Conservation (phyloP, 768 basidiomycete species). For the Hemileccinum rubropunctum region DNA sequence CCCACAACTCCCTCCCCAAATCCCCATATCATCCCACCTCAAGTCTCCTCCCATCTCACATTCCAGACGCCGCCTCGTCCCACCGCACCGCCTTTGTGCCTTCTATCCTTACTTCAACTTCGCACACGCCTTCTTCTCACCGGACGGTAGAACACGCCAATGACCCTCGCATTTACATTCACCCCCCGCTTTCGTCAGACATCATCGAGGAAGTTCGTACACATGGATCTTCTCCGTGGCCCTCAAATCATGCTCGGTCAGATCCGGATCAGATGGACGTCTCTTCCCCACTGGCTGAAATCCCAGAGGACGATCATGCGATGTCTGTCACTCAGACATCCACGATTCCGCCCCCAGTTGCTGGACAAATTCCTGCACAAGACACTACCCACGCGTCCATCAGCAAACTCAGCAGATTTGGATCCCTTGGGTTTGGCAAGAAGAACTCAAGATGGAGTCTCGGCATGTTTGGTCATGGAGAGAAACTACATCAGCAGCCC, state of each 20-base stretch:
- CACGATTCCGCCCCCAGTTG: constrained; percentile 43
- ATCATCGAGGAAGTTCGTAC: constrained; percentile 29
- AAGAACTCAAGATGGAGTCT: constrained; percentile 68
- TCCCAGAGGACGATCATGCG: constrained; percentile 37
- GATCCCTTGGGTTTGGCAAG: constrained; percentile 62
- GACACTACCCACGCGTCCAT: constrained; percentile 41
- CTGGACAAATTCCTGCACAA: constrained; percentile 36
- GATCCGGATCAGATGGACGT: constrained; percentile 55
- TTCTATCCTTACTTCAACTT: constrained; percentile 31
- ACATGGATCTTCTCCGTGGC: constrained; percentile 25
- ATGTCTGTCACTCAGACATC: constrained; percentile 49
- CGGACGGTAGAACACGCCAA: constrained; percentile 35
- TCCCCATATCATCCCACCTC: constrained; percentile 38
- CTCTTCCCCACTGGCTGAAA: constrained; percentile 46
- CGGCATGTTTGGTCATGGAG: constrained; percentile 66
- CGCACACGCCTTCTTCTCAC: constrained; percentile 30
- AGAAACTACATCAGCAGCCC: constrained; percentile 59
- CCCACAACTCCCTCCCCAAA: constrained; percentile 40
- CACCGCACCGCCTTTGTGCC: constrained; percentile 55
- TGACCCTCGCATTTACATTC: constrained; percentile 34
- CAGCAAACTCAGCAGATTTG: constrained; percentile 56
- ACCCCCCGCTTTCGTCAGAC: constrained; percentile 31
- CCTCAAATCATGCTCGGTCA: constrained; percentile 28
- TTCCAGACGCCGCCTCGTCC: constrained; percentile 48
- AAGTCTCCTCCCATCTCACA: constrained; percentile 38